Evolutionary conservation across 2,329 filamentous ascomycete genomes (phyloP).

Genomic region (Pseudogymnoascus sp.): DNA sequence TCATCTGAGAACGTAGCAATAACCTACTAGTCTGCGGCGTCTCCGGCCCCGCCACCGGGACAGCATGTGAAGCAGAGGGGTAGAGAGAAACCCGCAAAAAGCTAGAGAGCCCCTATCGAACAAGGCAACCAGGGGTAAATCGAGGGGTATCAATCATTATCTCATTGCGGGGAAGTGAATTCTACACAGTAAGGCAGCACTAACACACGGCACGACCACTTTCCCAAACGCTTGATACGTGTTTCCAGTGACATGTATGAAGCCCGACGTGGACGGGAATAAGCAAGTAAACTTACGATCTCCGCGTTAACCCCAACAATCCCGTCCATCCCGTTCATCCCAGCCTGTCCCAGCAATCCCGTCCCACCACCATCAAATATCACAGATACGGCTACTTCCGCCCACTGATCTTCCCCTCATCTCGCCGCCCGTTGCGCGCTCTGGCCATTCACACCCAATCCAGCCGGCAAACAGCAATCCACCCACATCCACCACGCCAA

Average conservation of each 20-base stretch:
- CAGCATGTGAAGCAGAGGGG: neutral
- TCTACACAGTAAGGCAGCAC: neutral
- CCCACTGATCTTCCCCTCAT: neutral
- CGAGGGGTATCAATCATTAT: neutral
- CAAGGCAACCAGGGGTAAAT: neutral
- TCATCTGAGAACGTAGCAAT: neutral
- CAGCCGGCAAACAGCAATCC: neutral
- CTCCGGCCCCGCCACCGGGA: neutral
- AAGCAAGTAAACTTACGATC: neutral
- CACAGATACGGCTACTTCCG: conserved; percentile 3
- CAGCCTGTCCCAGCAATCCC: neutral
- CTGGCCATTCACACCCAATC: neutral
- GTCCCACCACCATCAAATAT: neutral
- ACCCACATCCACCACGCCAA: neutral
- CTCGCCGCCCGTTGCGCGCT: neutral
- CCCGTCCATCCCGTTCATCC: neutral
- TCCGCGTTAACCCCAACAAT: neutral
- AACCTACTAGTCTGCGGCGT: neutral
- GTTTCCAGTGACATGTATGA: neutral
- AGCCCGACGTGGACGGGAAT: neutral
- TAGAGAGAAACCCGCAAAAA: neutral
- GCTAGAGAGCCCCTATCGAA: neutral
- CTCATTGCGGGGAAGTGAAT: conserved; percentile 1
- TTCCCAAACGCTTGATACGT: neutral
- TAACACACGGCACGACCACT: neutral